phyloP scores from a whole-genome alignment of 257 asterid genomes.

The Ilex aquifolium region DNA sequence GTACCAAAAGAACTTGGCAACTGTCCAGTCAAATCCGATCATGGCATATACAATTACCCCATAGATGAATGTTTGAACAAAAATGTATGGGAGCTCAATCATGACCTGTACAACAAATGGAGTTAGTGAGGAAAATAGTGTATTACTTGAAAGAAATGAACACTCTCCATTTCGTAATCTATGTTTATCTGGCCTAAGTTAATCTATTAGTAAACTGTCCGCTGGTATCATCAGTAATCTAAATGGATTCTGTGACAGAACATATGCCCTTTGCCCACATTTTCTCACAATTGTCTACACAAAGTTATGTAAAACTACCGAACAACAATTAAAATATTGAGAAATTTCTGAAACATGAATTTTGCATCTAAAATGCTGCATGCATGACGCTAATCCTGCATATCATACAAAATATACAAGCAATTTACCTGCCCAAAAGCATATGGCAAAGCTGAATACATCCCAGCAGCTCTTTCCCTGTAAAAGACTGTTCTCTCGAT shows the following conservation, averaged over 20 bases:
- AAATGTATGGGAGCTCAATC: slow-evolving; percentile 58
- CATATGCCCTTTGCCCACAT: too few species aligned
- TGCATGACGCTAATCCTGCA: background rate
- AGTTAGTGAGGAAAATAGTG: background rate
- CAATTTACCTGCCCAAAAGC: slow-evolving; percentile 60
- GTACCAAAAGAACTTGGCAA: slow-evolving; percentile 64
- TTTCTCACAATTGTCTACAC: too few species aligned
- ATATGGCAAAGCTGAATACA: slow-evolving; percentile 77
- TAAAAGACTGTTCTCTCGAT: slow-evolving; percentile 79
- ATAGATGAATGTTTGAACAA: slow-evolving; percentile 40
- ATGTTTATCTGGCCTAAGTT: too few species aligned
- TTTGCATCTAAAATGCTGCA: background rate
- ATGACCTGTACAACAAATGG: slow-evolving; percentile 32
- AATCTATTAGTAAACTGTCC: too few species aligned
- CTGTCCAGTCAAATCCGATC: slow-evolving; percentile 66
- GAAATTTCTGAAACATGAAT: too few species aligned
- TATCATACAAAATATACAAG: background rate
- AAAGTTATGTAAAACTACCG: too few species aligned
- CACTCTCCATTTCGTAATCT: too few species aligned
- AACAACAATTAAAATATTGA: too few species aligned
- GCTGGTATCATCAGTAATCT: too few species aligned
- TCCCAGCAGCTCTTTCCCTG: slow-evolving; percentile 80
- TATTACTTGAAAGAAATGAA: too few species aligned
- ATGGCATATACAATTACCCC: slow-evolving; percentile 55
- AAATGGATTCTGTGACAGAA: too few species aligned